phyloP scores from a whole-genome alignment of 1,139 yeast species.

The Magnusiomyces magnusii region DNA sequence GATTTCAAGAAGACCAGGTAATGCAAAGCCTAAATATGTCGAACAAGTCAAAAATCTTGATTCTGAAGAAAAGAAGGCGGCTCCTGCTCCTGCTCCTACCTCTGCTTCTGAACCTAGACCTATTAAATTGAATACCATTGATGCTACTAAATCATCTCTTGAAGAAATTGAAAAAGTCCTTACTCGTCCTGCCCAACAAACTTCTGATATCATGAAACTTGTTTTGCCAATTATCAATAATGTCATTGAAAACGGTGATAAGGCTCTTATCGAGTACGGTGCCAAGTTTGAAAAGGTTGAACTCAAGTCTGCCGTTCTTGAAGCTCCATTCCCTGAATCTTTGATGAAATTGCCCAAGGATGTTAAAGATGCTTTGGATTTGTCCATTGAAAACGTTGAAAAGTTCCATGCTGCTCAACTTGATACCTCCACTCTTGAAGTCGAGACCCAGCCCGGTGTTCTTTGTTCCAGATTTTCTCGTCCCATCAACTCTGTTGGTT shows the following conservation, averaged over 20 bases:
- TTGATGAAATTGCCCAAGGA: constrained; percentile 71
- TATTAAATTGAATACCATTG: constrained; percentile 57
- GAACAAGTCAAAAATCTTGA: constrained; percentile 27
- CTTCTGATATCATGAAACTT: constrained; percentile 83
- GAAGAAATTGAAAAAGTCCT: constrained; percentile 52
- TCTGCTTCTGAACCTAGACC: constrained; percentile 27
- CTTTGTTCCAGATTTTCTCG: constrained; percentile 89
- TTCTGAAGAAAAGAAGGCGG: constrained; percentile 16
- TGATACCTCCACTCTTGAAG: constrained; percentile 47
- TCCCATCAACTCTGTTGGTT: constrained; percentile 90
- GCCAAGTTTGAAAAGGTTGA: constrained; percentile 84
- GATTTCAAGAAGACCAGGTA: constrained; percentile 91
- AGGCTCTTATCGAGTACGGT: constrained; percentile 77
- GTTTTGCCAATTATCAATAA: constrained; percentile 83
- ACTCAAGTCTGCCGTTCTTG: constrained; percentile 60
- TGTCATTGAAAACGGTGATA: constrained; percentile 73
- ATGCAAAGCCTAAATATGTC: constrained; percentile 76
- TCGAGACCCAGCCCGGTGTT: constrained; percentile 93
- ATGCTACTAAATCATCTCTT: constrained; percentile 40
- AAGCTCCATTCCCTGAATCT: constrained; percentile 78
- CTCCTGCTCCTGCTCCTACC: constrained; percentile 13
- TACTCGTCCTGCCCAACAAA: constrained; percentile 84
- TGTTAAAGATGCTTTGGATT: constrained; percentile 76
- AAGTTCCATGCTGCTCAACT: constrained; percentile 94
- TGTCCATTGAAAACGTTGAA: constrained; percentile 80